Base-by-base conservation (phyloP, 2,329 filamentous ascomycete genomes). In the Harringtonia lauricola region DNA sequence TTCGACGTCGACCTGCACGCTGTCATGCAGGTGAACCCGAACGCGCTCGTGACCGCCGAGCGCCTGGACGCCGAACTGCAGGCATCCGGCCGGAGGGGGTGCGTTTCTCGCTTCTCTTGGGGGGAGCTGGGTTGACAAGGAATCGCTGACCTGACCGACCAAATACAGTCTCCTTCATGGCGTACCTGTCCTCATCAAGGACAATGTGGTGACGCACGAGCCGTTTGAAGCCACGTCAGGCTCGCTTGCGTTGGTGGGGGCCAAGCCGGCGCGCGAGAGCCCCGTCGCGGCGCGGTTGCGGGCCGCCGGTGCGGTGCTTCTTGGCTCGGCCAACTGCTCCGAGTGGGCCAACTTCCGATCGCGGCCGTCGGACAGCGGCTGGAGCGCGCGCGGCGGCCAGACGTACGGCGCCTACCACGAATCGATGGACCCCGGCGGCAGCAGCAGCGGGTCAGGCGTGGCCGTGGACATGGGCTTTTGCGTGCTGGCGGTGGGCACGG, bases 171-270 rank as follows among this genome's bases (percentile, higher is more conserved):
- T 31, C 4, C 33, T 52, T 13, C 46, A 48, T 14, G 50, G 50
- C 19, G 44, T 49, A 0, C 49, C 51, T 2, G 12, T 50, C 31
- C 31, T 51, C 8, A 10, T 51, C 44, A 84, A 84, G 57, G 74
- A 81, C 59, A 81, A 79, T 54, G 81, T 84, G 39, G 78, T 72
- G 14, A 83, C 79, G 0, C 56, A 60, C 2, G 78, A 83, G 54
- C 57, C 65, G 46, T 35, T 48, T 2, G 44, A 49, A 4, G 82
- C 75, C 49, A 78, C 63, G 0, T 64, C 79, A 3, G 81, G 81
- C 3, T 85, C 80, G 0, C 81, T 70, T 48, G 71, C 77, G 2
- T 64, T 86, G 0, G 53, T 79, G 15, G 47, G 49, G 1, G 44
- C 46, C 41, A 45, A 42, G 17, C 46, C 49, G 2, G 33, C 24